Conservation (phyloP, 805 yeast species). For the Yarrowia alimentaria region DNA sequence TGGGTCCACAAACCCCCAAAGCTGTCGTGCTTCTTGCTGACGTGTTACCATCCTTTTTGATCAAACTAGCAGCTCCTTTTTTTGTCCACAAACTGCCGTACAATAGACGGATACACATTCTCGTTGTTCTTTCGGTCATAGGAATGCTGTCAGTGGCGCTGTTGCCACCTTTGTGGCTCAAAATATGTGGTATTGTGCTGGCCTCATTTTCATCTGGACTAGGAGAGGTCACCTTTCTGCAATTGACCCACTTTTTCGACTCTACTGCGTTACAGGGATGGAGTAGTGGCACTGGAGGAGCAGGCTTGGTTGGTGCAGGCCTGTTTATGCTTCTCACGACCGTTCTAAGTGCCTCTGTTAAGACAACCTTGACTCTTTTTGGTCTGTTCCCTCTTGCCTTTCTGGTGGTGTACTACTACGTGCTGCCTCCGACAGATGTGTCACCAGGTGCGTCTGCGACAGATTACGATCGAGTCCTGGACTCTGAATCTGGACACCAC, state of each 20-base stretch:
- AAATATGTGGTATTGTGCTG: conserved; percentile 65
- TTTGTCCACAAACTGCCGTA: conserved; percentile 68
- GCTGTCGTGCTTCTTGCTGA: conserved; percentile 83
- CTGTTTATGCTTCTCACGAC: conserved; percentile 70
- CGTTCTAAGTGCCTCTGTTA: conserved; percentile 55
- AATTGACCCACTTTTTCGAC: conserved; percentile 74
- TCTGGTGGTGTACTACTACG: conserved; percentile 34
- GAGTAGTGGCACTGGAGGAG: conserved; percentile 95
- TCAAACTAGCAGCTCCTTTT: conserved; percentile 77
- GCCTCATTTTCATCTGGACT: conserved; percentile 86
- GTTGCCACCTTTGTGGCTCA: conserved; percentile 41
- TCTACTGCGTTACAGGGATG: conserved; percentile 72
- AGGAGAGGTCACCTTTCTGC: conserved; percentile 87
- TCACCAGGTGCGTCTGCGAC: too few relatives aligned
- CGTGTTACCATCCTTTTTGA: conserved; percentile 72
- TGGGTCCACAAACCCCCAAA: conserved; percentile 79
- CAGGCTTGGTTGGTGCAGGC: conserved; percentile 80
- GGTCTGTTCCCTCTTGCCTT: conserved; percentile 43
- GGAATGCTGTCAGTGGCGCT: conserved; percentile 76
- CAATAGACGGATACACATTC: conserved; percentile 48
- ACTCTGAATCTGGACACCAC: too few relatives aligned
- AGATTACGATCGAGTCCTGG: too few relatives aligned
- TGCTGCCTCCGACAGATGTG: conserved; percentile 37
- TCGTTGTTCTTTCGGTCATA: conserved; percentile 57
- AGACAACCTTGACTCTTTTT: conserved; percentile 56